A percentile compares a stretch with the other conserved stretches of the same genome.
Conservation (phyloP, 805 yeast species). For the Ogataea allantospora region DNA sequence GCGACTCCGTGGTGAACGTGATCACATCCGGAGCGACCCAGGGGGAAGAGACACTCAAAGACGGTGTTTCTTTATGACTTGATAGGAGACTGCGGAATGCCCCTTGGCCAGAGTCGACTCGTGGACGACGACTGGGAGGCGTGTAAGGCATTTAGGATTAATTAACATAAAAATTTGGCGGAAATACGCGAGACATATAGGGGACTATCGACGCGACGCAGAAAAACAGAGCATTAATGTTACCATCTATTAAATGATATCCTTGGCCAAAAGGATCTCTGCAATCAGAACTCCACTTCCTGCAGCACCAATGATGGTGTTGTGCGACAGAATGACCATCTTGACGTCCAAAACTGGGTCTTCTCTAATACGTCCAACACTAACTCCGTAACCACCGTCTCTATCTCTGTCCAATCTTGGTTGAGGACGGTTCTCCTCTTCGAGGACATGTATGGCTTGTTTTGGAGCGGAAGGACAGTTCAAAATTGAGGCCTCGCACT, state of each 20-base stretch:
- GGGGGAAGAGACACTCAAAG: background rate
- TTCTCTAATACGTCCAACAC: conserved; percentile 91
- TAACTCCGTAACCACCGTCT: conserved; percentile 89
- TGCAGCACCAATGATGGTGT: conserved; percentile 97
- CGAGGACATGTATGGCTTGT: conserved; percentile 87
- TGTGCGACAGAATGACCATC: conserved; percentile 97
- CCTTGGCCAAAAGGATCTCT: conserved; percentile 78
- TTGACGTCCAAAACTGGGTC: conserved; percentile 92
- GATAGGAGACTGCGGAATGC: conserved; percentile 3
- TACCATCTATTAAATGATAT: conserved; percentile 43
- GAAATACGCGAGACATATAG: conserved; percentile 10
- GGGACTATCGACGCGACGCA: conserved; percentile 8
- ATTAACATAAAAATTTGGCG: conserved; percentile 13
- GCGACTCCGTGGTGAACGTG: conserved; percentile 71
- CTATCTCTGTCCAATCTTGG: conserved; percentile 96
- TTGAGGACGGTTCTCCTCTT: conserved; percentile 92
- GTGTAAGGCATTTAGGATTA: conserved; percentile 10
- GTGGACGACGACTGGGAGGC: conserved; percentile 11
- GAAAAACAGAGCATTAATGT: background rate
- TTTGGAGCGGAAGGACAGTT: conserved; percentile 92
- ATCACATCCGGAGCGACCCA: conserved; percentile 41
- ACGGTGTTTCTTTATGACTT: background rate
- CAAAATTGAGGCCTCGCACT: conserved; percentile 75
- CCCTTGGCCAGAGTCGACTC: conserved; percentile 6
- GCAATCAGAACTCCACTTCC: conserved; percentile 97